Evolutionary conservation across 1,284 basidiomycete species (phyloP), one percentile per base, ranked within the genome.

Genomic region (Irpex sp.): DNA sequence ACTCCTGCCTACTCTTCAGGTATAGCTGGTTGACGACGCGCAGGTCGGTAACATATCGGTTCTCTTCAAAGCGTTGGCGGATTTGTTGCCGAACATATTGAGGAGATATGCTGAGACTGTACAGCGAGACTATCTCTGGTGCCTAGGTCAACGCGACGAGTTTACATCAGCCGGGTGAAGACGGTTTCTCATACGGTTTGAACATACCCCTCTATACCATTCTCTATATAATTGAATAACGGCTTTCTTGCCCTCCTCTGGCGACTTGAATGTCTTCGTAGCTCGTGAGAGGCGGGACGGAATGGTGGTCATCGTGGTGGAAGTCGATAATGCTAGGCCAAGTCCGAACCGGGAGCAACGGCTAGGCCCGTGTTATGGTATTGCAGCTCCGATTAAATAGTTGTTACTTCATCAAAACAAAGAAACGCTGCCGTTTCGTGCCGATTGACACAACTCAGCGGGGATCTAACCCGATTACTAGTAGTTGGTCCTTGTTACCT

Each of bases 21-120:
- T 98, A 75, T 69, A 98, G 82, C 58, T 98, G 80, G 75, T 99
- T 95, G 74, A 98, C 88, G 51, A 93, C 88, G 61, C 88, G 86
- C 37, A 87, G 77, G 78, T 99, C 95, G 59, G 89, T 87, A 58
- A 98, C 87, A 71, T 92, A 80, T 65, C 90, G 85, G 81, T 96
- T 92, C 69, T 84, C 82, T 77, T 99, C 97, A 70, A 98, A 98
- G 68, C 89, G 87, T 70, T 89, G 86, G 70, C 97, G 89, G 69
- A 98, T 87, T 71, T 89, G 88, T 67, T 91, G 86, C 9, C 97
- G 88, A 67, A 98, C 78, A 60, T 88, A 84, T n/a, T 89, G 84
- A 4, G 94, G 89, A 0, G 94, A 90, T 59, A 93, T 82, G 75
- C 90, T 90, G 65, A 98, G 83, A 0, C 92, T 88, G 77, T 98